Evolutionary conservation across 2,329 filamentous ascomycete genomes (phyloP).

Genomic region (Cladosporium sp.): DNA sequence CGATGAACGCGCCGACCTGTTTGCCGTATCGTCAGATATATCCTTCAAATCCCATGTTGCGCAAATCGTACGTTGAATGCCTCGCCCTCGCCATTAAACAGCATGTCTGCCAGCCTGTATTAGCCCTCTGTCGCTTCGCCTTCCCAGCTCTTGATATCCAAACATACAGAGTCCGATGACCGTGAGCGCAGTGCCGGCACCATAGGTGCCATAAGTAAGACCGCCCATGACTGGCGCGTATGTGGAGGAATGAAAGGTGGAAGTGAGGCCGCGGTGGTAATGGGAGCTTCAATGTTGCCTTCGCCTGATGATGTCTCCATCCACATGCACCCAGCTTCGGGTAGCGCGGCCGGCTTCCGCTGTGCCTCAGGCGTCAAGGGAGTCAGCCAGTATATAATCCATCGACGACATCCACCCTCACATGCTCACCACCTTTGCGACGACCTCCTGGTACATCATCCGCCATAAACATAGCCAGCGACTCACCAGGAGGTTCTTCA

Average conservation of each 20-base stretch:
- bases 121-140: conserved; percentile 26
- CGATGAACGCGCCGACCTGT: conserved; percentile 88
- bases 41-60: background rate
- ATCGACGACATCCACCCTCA: background rate
- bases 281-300: conserved; percentile 18
- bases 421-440: background rate
- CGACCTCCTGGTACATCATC: conserved; percentile 11
- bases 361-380: conserved; percentile 5
- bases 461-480: background rate
- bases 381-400: conserved; percentile 15
- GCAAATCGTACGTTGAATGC: conserved; percentile 76
- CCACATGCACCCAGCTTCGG: conserved; percentile 2
- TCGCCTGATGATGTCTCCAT: background rate
- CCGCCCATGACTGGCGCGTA: conserved; percentile 32
- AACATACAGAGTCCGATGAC: conserved; percentile 41
- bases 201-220: conserved; percentile 40
- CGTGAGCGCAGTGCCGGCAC: conserved; percentile 36
- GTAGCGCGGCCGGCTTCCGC: background rate
- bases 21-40: background rate
- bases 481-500: conserved; percentile 9
- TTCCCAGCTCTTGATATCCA: conserved; percentile 8
- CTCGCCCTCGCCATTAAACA: conserved; percentile 95
- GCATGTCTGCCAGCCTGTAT: conserved; percentile 71
- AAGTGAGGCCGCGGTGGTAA: conserved; percentile 11
- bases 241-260: conserved; percentile 7